Evolutionary conservation across 805 yeast species (phyloP).

Genomic region (Yamadazyma paraphyllophila): DNA sequence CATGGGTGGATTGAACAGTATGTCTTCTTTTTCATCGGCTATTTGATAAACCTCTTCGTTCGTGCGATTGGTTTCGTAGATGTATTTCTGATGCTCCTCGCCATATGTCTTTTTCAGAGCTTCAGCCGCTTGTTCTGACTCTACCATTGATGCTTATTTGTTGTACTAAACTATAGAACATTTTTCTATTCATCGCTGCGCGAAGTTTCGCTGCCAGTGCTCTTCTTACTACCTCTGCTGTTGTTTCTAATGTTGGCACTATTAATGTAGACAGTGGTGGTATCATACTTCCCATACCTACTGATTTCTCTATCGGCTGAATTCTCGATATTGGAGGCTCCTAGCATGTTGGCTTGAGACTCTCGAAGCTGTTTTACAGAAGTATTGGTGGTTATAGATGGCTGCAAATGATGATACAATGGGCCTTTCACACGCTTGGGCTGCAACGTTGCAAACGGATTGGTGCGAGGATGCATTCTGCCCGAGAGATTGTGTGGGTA

Average conservation of each 20-base stretch:
- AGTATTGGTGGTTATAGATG: slow-evolving; percentile 17
- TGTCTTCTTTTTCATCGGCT: neutral
- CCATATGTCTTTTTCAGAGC: neutral
- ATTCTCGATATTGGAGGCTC: slow-evolving; percentile 20
- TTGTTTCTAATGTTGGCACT: slow-evolving; percentile 15
- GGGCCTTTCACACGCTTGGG: neutral
- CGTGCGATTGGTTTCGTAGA: neutral
- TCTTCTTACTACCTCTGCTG: slow-evolving; percentile 12
- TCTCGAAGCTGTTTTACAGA: slow-evolving; percentile 15
- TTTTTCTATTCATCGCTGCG: neutral
- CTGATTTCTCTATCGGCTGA: slow-evolving; percentile 16
- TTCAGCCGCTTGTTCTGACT: neutral
- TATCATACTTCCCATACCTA: slow-evolving; percentile 23
- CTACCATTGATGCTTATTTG: neutral
- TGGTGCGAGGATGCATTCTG: too few relatives aligned
- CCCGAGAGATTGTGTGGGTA: too few relatives aligned
- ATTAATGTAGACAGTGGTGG: slow-evolving; percentile 18
- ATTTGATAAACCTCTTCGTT: neutral
- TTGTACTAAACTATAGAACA: neutral
- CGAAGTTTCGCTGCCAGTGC: neutral
- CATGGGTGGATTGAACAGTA: slow-evolving; percentile 1
- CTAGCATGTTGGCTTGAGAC: slow-evolving; percentile 24
- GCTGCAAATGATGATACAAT: slow-evolving; percentile 20
- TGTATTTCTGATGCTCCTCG: neutral
- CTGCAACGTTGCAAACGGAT: too few relatives aligned